A percentile compares a stretch with the other conserved stretches of the same genome.
phyloP scores from a whole-genome alignment of 257 asterid genomes.

The Apocynum venetum region DNA sequence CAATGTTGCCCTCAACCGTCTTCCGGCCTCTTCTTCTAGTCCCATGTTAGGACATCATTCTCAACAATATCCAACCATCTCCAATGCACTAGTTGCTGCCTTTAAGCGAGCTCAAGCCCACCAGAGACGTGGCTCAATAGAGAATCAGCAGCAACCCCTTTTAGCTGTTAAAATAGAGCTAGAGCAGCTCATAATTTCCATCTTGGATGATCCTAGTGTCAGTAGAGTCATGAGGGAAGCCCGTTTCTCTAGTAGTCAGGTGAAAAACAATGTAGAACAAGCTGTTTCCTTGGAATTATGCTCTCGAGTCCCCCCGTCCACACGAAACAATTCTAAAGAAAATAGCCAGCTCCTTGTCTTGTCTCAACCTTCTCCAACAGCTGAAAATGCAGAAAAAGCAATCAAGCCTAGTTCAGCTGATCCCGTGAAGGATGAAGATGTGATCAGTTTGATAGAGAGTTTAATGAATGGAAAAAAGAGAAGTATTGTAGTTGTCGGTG shows the following conservation, averaged over 20 bases:
- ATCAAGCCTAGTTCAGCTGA: constrained; percentile 11
- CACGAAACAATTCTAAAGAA: constrained; percentile 18
- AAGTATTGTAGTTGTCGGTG: constrained; percentile 61
- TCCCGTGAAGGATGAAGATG: constrained; percentile 42
- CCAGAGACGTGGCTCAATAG: constrained; percentile 72
- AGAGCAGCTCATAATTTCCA: constrained; percentile 77
- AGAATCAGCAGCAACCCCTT: constrained; percentile 58
- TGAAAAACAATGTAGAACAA: constrained; percentile 66
- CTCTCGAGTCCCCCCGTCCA: constrained; percentile 21
- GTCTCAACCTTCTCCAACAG: constrained; percentile 4
- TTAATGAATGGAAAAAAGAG: constrained; percentile 27
- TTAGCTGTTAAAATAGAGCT: constrained; percentile 66
- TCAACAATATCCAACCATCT: constrained; percentile 50
- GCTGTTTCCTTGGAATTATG: constrained; percentile 39
- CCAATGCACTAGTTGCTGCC: constrained; percentile 90
- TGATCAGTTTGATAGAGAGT: constrained; percentile 36
- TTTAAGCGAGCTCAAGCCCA: constrained; percentile 96
- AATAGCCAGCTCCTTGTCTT: constrained; percentile 13
- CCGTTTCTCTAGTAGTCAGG: constrained; percentile 76
- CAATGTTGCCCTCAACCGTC: constrained; percentile 87
- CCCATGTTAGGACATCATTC: constrained; percentile 37
- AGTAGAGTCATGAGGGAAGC: constrained; percentile 95
- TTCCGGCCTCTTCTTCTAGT: constrained; percentile 52
- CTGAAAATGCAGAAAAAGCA: background rate
- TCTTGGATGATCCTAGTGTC: constrained; percentile 85